Conservation (phyloP, 75 land plant species). For the Isoetes taiwanensis region DNA sequence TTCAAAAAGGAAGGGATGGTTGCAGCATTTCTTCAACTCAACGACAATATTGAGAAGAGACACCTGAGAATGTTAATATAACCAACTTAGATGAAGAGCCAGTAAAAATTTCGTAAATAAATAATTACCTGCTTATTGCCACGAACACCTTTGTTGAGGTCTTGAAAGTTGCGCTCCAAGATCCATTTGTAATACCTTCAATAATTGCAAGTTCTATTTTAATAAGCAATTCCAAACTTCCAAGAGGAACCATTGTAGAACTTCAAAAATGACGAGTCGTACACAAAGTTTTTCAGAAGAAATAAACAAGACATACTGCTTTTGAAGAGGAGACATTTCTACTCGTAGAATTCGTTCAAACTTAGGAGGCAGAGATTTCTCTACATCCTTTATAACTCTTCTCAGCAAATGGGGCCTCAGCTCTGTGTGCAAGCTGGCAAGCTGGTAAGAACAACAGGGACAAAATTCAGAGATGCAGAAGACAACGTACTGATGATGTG, state of each 20-base stretch:
- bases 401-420: slow-evolving; percentile 93
- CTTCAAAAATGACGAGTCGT: too few relatives aligned
- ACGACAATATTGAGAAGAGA: slow-evolving; percentile 96
- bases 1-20: slow-evolving; percentile 97
- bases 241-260: too few relatives aligned
- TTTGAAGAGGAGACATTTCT: slow-evolving; percentile 99
- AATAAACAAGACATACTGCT: slow-evolving; percentile 36
- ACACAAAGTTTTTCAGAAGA: too few relatives aligned
- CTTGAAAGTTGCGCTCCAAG: slow-evolving; percentile 93
- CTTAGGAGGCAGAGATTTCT: slow-evolving; percentile 98
- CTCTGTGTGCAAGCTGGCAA: slow-evolving; percentile 87
- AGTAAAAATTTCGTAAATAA: not conserved
- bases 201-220: not conserved
- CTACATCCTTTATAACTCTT: slow-evolving; percentile 97
- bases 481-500: not conserved
- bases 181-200: slow-evolving; percentile 99
- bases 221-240: too few relatives aligned
- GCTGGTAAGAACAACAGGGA: slow-evolving; percentile 29
- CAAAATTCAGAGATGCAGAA: not conserved
- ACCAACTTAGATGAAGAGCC: not conserved
- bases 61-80: slow-evolving; percentile 48
- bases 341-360: slow-evolving; percentile 95
- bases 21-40: slow-evolving; percentile 99
- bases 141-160: slow-evolving; percentile 94
- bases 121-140: slow-evolving; percentile 70